These are phyloP conservation scores for Thelonectria discophora DNA, from an alignment of 2,329 filamentous ascomycete species.

Conservation along the genomic window DNA sequence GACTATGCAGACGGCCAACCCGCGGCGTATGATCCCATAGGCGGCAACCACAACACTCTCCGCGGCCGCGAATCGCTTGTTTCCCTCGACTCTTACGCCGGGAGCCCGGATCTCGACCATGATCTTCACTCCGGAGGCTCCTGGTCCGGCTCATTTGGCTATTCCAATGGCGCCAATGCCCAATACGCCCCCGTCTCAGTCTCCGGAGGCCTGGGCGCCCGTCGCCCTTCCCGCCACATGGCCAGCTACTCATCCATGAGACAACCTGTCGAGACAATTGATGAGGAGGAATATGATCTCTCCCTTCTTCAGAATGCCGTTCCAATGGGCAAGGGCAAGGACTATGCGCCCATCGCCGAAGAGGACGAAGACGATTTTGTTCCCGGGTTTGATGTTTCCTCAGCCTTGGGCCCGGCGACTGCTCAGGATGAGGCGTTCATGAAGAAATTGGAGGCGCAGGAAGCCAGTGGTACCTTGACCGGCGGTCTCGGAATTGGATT, in stretches of 20 bases:
- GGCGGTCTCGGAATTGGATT: conserved; percentile 67
- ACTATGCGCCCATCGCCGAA: conserved; percentile 45
- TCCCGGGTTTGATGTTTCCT: conserved; percentile 57
- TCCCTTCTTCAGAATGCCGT: conserved; percentile 54
- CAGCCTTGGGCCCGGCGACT: conserved; percentile 56
- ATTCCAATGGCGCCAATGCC: conserved; percentile 37
- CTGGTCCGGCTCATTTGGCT: conserved; percentile 44
- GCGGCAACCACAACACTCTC: conserved; percentile 33
- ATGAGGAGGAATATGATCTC: conserved; percentile 56
- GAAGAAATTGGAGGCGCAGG: conserved; percentile 58
- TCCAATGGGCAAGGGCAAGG: conserved; percentile 49
- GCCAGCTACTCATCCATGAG: conserved; percentile 40
- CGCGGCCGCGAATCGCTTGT: conserved; percentile 51
- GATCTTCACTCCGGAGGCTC: conserved; percentile 31
- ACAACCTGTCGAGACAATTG: conserved; percentile 44
- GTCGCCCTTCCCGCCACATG: conserved; percentile 39
- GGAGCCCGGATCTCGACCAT: conserved; percentile 31
- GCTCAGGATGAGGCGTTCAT: conserved; percentile 57
- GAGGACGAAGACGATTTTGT: conserved; percentile 47
- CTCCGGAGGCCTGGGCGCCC: conserved; percentile 30
- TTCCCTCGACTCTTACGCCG: conserved; percentile 49
- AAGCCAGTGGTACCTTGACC: conserved; percentile 64
- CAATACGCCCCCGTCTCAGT: conserved; percentile 43
- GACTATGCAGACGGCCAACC: conserved; percentile 43
- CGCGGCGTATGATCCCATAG: conserved; percentile 40